Evolutionary conservation across 805 yeast genomes (phyloP).

Genomic region (Sugiyamaella smithiae): DNA sequence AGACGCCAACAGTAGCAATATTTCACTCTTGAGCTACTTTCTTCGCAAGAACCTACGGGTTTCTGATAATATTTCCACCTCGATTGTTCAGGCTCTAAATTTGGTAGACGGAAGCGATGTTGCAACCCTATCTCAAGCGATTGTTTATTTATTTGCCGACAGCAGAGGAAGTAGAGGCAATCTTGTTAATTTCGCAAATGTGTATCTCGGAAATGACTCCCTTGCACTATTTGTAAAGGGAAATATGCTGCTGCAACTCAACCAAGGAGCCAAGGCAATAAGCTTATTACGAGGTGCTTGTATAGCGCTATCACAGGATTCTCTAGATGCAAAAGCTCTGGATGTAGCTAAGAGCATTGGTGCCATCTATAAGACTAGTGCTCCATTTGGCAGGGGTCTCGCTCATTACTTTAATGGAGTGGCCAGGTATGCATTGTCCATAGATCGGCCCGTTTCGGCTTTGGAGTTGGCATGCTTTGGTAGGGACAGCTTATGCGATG

Average conservation of each 20-base stretch:
- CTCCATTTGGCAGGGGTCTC: conserved; percentile 11
- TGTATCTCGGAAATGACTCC: conserved; percentile 12
- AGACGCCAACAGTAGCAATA: neutral
- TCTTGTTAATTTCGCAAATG: conserved; percentile 12
- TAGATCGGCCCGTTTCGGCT: conserved; percentile 30
- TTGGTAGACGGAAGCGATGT: neutral
- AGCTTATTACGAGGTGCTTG: conserved; percentile 33
- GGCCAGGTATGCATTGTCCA: conserved; percentile 7
- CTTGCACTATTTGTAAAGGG: conserved; percentile 29
- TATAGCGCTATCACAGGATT: neutral
- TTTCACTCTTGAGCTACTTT: neutral
- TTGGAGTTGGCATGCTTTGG: conserved; percentile 33
- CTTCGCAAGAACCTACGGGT: neutral
- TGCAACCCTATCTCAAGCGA: neutral
- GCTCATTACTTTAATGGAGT: conserved; percentile 8
- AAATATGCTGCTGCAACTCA: conserved; percentile 25
- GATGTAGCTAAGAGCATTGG: neutral
- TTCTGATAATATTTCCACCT: neutral
- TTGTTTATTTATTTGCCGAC: neutral
- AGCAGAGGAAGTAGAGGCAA: conserved; percentile 1
- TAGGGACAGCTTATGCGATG: conserved; percentile 21
- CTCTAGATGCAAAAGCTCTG: neutral
- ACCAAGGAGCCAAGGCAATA: conserved; percentile 32
- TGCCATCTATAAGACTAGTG: neutral
- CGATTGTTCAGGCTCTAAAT: neutral